phyloP scores from a whole-genome alignment of 2,329 filamentous ascomycete genomes.

The Cercospora canescens region DNA sequence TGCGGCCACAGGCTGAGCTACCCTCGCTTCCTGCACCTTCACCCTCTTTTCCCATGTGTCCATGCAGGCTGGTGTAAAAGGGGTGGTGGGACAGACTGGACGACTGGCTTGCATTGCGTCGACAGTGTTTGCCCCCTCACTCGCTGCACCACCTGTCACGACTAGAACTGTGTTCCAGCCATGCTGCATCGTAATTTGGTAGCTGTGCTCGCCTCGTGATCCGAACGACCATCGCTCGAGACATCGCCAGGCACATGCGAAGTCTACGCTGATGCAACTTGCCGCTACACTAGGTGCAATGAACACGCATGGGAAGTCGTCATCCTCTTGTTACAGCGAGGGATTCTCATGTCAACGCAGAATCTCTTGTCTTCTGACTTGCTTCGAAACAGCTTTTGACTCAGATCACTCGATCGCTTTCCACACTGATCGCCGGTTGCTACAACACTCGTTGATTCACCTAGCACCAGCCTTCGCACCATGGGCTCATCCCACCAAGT shows the following conservation, averaged over 20 bases:
- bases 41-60: neutral
- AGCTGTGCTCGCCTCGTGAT: neutral
- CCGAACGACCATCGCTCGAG: neutral
- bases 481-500: neutral
- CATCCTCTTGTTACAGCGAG: neutral
- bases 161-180: neutral
- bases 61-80: neutral
- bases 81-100: neutral
- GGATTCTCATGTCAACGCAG: neutral
- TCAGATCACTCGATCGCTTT: neutral
- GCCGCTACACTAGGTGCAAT: neutral
- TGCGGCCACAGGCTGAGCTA: neutral
- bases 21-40: neutral
- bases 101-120: neutral
- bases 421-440: neutral
- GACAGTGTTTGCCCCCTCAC: neutral
- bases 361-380: neutral
- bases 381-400: neutral
- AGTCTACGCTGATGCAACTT: neutral
- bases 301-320: too few species aligned
- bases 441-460: neutral
- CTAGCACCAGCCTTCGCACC: too few species aligned
- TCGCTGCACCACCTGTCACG: neutral
- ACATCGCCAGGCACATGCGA: neutral
- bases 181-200: neutral